Base-by-base conservation (phyloP, 2,329 filamentous ascomycete species). In the Metarhizium robertsii region DNA sequence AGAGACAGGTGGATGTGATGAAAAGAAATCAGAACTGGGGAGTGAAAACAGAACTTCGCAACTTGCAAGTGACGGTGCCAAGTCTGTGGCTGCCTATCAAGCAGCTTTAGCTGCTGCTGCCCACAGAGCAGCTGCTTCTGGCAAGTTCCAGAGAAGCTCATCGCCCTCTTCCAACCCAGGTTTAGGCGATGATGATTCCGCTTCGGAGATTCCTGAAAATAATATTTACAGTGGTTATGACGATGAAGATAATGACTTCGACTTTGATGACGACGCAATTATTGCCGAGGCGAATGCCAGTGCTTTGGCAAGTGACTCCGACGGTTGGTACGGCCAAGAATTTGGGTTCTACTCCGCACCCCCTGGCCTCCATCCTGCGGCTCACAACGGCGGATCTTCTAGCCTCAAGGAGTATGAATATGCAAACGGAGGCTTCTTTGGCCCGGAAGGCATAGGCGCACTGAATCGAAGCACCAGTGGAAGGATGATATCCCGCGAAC, bases 271-370 rank as follows among this genome's bases (percentile, higher is more conserved):
- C 61, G 92, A 96, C 63, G 84, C 85, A 36, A 94, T 97, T 62
- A 95, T 99, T 58, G 92, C 92, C 0, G 94, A 91, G 56, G 94
- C 94, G 5, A 99, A 99, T 63, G 92, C 92, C 0, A 92, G 94
- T 67, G 94, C 88, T 1, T 77, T 99, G 7, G 92, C 94, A 49
- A 92, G 90, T 61, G 94, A 99, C 65, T 86, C 86, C 6, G 92
- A 96, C 60, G 92, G 90, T 0, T 95, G 94, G 75, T 99, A 99
- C 66, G 94, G 94, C 0, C 87, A 91, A 62, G 94, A 99, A 68
- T 99, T 99, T 66, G 92, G 91, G 0, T 99, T 99, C 69, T 99
- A 96, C 68, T 90, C 92, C 1, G 75, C 78, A 1, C 80, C 82
- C 0, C 61, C 72, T 5, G 67, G 67, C 16, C 68, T 72, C 11